Evolutionary conservation across 306 rosid genomes (phyloP).

Genomic region (Malus sylvestris): DNA sequence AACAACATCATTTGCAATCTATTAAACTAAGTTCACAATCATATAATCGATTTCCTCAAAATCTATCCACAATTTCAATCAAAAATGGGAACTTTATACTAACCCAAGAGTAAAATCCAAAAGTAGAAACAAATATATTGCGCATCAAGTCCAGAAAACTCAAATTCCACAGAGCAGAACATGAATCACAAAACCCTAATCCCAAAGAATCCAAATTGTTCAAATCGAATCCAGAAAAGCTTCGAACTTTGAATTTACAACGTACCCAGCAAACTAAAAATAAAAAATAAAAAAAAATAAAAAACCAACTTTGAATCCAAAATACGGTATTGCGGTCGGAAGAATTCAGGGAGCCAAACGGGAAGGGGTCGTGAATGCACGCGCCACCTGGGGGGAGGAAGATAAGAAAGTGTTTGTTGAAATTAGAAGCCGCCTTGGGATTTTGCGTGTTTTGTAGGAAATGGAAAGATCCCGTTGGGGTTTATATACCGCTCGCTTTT

Average conservation of each 20-base stretch:
- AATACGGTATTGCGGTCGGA: background rate
- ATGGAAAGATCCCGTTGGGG: background rate
- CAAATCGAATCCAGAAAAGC: conserved; percentile 5
- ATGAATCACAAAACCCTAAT: conserved; percentile 19
- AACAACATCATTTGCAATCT: background rate
- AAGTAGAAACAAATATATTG: background rate
- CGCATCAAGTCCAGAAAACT: background rate
- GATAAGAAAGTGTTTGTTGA: background rate
- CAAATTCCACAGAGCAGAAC: background rate
- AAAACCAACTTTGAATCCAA: conserved; percentile 20
- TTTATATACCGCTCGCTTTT: background rate
- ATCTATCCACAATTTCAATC: background rate
- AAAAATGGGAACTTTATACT: background rate
- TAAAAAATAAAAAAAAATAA: background rate
- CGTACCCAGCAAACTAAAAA: background rate
- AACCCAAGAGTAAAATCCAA: background rate
- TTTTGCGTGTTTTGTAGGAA: background rate
- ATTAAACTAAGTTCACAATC: background rate
- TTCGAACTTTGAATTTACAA: conserved; percentile 2
- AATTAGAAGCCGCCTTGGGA: background rate
- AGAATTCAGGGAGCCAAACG: background rate
- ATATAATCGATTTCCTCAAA: background rate
- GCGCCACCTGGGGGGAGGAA: conserved; percentile 9
- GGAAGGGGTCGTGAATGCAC: background rate
- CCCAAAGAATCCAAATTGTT: background rate